Conservation (phyloP, 163 green algal species). For the Chlamydomonas reinhardtii region DNA sequence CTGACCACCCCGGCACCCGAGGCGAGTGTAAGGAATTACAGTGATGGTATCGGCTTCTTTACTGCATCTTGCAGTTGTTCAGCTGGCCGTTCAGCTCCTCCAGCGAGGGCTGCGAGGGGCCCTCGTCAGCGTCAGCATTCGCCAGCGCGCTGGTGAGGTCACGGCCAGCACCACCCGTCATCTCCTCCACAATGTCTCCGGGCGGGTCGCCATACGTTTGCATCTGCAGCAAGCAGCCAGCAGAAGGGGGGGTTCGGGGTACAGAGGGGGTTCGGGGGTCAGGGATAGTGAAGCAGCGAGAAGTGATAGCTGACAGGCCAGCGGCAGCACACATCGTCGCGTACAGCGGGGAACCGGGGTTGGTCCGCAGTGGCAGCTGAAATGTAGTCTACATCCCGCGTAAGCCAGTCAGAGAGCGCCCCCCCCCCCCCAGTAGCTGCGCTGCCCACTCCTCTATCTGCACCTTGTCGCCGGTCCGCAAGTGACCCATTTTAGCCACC, state of each 20-base stretch:
- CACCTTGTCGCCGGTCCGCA: too few species aligned
- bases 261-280: too few species aligned
- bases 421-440: too few species aligned
- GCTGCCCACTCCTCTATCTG: too few species aligned
- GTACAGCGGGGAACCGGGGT: too few species aligned
- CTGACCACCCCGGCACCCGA: slow-evolving; percentile 3
- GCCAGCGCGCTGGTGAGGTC: slow-evolving; percentile 17
- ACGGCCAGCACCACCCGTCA: slow-evolving; percentile 60
- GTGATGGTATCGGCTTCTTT: not conserved
- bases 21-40: not conserved
- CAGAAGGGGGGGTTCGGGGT: not conserved
- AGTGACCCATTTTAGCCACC: too few species aligned
- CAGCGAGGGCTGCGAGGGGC: slow-evolving; percentile 17
- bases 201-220: slow-evolving; percentile 87
- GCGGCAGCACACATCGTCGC: too few species aligned
- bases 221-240: slow-evolving; percentile 74
- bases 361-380: too few species aligned
- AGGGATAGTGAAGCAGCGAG: too few species aligned
- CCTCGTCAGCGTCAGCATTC: not conserved
- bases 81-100: slow-evolving; percentile 32
- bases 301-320: too few species aligned
- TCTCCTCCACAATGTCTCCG: slow-evolving; percentile 89
- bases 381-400: too few species aligned
- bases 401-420: too few species aligned
- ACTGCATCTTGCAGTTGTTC: slow-evolving; percentile 49